Conservation (phyloP, 306 rosid species). For the Quercus suber region DNA sequence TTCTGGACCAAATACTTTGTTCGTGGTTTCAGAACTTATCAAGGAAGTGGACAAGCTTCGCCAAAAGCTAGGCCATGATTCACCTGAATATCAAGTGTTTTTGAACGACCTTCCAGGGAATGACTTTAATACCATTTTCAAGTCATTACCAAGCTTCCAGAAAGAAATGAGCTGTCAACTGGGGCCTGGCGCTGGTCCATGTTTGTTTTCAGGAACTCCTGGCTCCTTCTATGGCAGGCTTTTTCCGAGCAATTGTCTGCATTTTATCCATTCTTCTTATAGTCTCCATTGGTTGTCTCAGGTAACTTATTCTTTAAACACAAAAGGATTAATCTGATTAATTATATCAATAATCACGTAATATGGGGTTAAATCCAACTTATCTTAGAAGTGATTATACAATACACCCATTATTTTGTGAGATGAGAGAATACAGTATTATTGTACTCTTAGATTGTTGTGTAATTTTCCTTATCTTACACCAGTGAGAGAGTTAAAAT, state of each 20-base stretch:
- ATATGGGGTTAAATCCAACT: too few species aligned
- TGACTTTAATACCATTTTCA: constrained; percentile 53
- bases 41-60: constrained; percentile 34
- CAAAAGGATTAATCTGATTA: too few species aligned
- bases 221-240: constrained; percentile 59
- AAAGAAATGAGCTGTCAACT: constrained; percentile 24
- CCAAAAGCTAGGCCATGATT: constrained; percentile 4
- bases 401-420: too few species aligned
- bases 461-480: too few species aligned
- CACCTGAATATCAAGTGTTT: constrained; percentile 38
- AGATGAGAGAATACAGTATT: too few species aligned
- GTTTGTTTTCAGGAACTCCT: constrained; percentile 45
- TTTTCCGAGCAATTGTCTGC: constrained; percentile 37
- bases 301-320: constrained; percentile 16
- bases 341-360: too few species aligned
- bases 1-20: constrained; percentile 49
- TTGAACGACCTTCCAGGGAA: constrained; percentile 50
- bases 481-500: too few species aligned
- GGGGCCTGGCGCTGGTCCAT: constrained; percentile 17
- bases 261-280: constrained; percentile 48
- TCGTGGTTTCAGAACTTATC: constrained; percentile 32
- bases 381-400: too few species aligned
- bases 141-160: constrained; percentile 32
- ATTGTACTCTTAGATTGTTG: too few species aligned
- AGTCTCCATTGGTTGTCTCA: constrained; percentile 56